These are phyloP conservation scores for Backusella parvicylindrica DNA, from an alignment of 192 early-diverging fungal genomes.

Conservation along the genomic window DNA sequence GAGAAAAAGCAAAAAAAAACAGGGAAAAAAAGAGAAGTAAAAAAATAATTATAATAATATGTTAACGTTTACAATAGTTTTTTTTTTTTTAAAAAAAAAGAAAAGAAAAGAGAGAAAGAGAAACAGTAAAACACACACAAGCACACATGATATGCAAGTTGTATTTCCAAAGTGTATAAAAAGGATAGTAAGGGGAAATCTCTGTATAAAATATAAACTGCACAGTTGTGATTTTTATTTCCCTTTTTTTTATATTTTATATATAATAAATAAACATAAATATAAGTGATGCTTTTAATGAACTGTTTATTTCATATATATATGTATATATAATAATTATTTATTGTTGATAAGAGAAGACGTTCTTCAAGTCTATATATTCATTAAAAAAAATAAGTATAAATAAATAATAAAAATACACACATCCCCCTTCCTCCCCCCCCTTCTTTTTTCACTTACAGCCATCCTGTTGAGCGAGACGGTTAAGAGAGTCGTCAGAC, in stretches of 20 bases:
- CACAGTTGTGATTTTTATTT: background rate
- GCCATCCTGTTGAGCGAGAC: conserved; percentile 77
- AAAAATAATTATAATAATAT: background rate
- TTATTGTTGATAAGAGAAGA: conserved; percentile 63
- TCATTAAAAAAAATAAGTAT: conserved; percentile 21
- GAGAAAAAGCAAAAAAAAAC: background rate
- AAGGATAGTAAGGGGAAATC: background rate
- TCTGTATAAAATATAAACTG: background rate
- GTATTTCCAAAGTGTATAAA: conserved; percentile 2
- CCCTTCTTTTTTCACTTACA: conserved; percentile 32
- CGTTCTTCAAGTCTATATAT: conserved; percentile 44
- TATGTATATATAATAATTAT: background rate
- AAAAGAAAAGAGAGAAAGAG: background rate
- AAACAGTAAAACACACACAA: background rate
- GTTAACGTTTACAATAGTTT: background rate
- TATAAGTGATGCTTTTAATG: background rate
- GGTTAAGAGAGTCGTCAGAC: conserved; percentile 96
- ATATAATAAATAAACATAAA: background rate
- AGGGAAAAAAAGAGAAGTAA: background rate
- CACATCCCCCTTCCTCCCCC: background rate
- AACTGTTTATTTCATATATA: background rate
- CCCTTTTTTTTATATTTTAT: too few relatives aligned
- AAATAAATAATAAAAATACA: background rate
- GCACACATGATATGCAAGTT: conserved; percentile 2
- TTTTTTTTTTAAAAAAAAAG: background rate